A percentile compares a stretch with the other conserved stretches of the same genome.
phyloP scores from a whole-genome alignment of 2,329 filamentous ascomycete species.

The Pyricularia grisea region DNA sequence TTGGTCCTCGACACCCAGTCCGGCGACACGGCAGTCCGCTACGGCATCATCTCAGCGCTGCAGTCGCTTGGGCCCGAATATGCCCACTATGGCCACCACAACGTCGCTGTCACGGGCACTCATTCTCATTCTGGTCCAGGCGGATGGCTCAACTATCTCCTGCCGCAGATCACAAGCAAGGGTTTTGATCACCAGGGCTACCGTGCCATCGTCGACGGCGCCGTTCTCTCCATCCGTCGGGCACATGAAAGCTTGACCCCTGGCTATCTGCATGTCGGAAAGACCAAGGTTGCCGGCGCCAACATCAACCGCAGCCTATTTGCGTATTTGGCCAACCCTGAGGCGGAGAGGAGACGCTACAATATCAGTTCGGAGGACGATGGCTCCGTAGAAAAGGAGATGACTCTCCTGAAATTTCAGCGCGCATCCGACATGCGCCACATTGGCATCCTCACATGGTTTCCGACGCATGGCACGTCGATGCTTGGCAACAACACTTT shows the following conservation, averaged over 20 bases:
- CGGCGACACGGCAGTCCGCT: slow-evolving; percentile 77
- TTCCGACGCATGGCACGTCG: slow-evolving; percentile 82
- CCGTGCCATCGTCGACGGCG: slow-evolving; percentile 76
- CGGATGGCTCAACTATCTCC: slow-evolving; percentile 84
- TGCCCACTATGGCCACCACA: slow-evolving; percentile 60
- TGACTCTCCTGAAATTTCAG: slow-evolving; percentile 70
- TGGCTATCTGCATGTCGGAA: slow-evolving; percentile 60
- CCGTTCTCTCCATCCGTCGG: slow-evolving; percentile 66
- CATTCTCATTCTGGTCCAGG: slow-evolving; percentile 86
- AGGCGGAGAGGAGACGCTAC: slow-evolving; percentile 61
- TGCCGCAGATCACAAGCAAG: slow-evolving; percentile 79
- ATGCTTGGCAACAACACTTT: slow-evolving; percentile 86
- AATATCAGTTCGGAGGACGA: slow-evolving; percentile 25
- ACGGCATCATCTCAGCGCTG: slow-evolving; percentile 70
- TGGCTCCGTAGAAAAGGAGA: slow-evolving; percentile 53
- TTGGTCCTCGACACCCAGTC: slow-evolving; percentile 78
- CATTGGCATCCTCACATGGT: slow-evolving; percentile 81
- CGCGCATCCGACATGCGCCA: slow-evolving; percentile 62
- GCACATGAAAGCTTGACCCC: slow-evolving; percentile 52
- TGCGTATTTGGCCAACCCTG: slow-evolving; percentile 76
- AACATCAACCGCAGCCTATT: slow-evolving; percentile 81
- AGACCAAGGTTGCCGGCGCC: slow-evolving; percentile 51
- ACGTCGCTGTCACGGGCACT: slow-evolving; percentile 82
- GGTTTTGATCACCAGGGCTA: slow-evolving; percentile 84
- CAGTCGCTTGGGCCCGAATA: slow-evolving; percentile 61